phyloP scores from a whole-genome alignment of 1,139 yeast genomes.

The Yamadazyma dushanensis region DNA sequence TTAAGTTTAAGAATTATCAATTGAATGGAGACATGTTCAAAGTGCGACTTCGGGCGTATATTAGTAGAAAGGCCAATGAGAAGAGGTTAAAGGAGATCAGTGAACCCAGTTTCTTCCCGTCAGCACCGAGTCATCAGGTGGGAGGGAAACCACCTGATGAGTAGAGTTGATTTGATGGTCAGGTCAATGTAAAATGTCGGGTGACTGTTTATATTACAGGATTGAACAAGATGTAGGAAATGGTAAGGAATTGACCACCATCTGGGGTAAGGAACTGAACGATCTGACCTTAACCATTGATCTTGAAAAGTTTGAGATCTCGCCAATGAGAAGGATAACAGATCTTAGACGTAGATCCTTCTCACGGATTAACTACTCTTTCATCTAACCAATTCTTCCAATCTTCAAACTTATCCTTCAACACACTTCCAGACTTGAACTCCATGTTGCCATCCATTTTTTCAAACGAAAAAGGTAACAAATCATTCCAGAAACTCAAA shows the following conservation, averaged over 20 bases:
- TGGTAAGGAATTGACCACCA: no score
- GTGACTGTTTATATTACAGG: no score
- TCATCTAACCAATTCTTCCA: slow-evolving; percentile 85
- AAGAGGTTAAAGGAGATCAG: slow-evolving; percentile 41
- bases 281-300: no score
- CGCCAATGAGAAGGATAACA: no score
- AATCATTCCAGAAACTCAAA: slow-evolving; percentile 40
- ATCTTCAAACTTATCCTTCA: slow-evolving; percentile 48
- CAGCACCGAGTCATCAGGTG: slow-evolving; percentile 43
- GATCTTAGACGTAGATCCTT: not conserved
- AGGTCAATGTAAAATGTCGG: not conserved
- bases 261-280: no score
- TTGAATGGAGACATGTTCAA: slow-evolving; percentile 55
- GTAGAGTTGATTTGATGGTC: no score
- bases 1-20: slow-evolving; percentile 46
- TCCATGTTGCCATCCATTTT: slow-evolving; percentile 74
- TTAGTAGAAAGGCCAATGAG: slow-evolving; percentile 38
- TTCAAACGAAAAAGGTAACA: slow-evolving; percentile 54
- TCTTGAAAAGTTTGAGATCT: no score
- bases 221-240: no score
- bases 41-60: slow-evolving; percentile 46
- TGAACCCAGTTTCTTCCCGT: slow-evolving; percentile 53
- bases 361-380: slow-evolving; percentile 52
- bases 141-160: no score
- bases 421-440: slow-evolving; percentile 69